Evolutionary conservation across 106 monocot species (phyloP), one percentile per base, ranked within the genome.

Genomic region (Dioscorea dumetorum): DNA sequence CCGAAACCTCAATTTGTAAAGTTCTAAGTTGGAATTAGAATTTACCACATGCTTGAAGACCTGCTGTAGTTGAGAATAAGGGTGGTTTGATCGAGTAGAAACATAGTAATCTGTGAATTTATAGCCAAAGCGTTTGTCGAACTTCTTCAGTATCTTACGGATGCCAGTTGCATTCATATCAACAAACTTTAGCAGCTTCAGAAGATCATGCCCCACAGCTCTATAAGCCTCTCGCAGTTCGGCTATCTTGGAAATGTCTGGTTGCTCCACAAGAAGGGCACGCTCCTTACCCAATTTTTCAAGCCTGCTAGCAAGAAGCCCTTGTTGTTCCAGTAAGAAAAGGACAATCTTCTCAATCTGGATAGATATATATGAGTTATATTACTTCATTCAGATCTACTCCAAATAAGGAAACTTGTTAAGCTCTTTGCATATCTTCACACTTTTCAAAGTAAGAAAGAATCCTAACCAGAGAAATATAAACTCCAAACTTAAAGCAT

Each of bases 1-100:
- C 41, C 6, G 41, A 6, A 41, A 41, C 41, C 41, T 41, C 41
- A 41, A 41, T 8, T 41, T 41, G 41, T 41, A 6, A 41, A 41
- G 31, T 21, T n/a, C 49, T 17, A 18, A n/a, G n/a, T 16, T 51
- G 11, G 60, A 51, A 51, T 62, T 52, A 2, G 19, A 54, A 54
- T 19, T 51, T 83, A 83, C 87, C 86, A 87, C 87, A 63, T 87
- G 87, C 65, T 87, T 87, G 72, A 87, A 87, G 49, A 87, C 69
- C 70, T 87, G 87, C 22, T 87, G 79, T 10, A 87, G 65, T 61
- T 87, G 87, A 41, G 87, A 87, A 70, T 80, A 83, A 20, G 87
- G 87, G 70, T 87, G 87, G 20, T 87, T 87, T 68, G 87, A 70
- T 58, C 87, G 76, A 62, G 80, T 85, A 24, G 77, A 69, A 41